Percentiles rank a stretch among this genome's conserved stretches.
Evolutionary conservation across 305 asterid genomes (phyloP).

Genomic region (Nicotiana rustica): DNA sequence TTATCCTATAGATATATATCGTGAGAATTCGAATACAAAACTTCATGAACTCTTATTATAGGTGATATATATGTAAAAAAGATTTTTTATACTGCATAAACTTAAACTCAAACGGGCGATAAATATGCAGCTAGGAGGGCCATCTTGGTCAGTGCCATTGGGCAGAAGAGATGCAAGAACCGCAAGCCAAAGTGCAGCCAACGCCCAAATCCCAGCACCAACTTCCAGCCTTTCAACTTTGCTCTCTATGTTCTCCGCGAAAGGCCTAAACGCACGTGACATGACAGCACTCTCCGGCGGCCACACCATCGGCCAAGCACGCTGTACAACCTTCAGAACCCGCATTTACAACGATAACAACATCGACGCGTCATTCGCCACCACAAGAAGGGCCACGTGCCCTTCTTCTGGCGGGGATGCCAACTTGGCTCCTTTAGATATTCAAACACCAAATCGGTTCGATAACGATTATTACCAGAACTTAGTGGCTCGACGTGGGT

Average conservation of each 20-base stretch:
- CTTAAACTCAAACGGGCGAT: not conserved
- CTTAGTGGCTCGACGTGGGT: conserved; percentile 49
- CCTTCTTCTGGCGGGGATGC: conserved; percentile 46
- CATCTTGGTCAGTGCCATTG: conserved; percentile 50
- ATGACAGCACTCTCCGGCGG: conserved; percentile 64
- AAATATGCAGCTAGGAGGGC: conserved; percentile 50
- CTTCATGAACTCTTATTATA: no score
- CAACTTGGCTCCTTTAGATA: conserved; percentile 50
- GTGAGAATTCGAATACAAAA: no score
- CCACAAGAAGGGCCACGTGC: conserved; percentile 52
- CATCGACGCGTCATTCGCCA: conserved; percentile 49
- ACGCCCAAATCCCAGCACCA: conserved; percentile 48
- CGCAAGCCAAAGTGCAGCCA: conserved; percentile 53
- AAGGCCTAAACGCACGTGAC: conserved; percentile 54
- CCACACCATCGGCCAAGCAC: conserved; percentile 66
- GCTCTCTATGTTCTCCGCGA: conserved; percentile 44
- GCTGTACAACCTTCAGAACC: conserved; percentile 50
- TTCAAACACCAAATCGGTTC: conserved; percentile 42
- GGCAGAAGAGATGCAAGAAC: conserved; percentile 58
- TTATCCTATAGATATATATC: no score
- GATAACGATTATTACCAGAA: conserved; percentile 55
- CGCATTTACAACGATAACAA: conserved; percentile 55
- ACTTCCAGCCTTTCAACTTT: conserved; percentile 46
- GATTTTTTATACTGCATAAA: no score
- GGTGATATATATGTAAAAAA: no score